These are phyloP conservation scores for Paramecium caudatum DNA, from an alignment of 73 alveolate species.

Conservation along the genomic window DNA sequence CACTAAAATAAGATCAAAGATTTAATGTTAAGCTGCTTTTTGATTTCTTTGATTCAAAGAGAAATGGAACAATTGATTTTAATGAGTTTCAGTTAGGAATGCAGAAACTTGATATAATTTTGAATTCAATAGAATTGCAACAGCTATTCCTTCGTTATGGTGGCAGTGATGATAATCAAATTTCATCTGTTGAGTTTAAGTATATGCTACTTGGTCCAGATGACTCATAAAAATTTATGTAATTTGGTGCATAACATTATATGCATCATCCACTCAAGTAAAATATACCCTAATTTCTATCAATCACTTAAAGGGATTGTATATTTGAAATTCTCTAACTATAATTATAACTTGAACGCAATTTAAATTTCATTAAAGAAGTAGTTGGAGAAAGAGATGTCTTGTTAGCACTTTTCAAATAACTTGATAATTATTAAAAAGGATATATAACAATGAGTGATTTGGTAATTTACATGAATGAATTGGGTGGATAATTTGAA, in stretches of 20 bases:
- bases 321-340: slow-evolving; percentile 29
- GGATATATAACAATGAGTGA: slow-evolving; percentile 39
- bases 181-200: slow-evolving; percentile 33
- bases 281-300: slow-evolving; percentile 16
- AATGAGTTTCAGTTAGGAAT: slow-evolving; percentile 65
- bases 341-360: slow-evolving; percentile 44
- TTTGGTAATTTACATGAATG: slow-evolving; percentile 18
- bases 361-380: slow-evolving; percentile 33
- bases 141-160: slow-evolving; percentile 53
- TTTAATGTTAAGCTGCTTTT: slow-evolving; percentile 39
- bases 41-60: slow-evolving; percentile 62
- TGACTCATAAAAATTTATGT: slow-evolving; percentile 23
- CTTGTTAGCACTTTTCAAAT: slow-evolving; percentile 36
- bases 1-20: slow-evolving; percentile 43
- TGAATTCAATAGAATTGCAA: neutral
- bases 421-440: slow-evolving; percentile 14
- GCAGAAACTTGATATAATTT: slow-evolving; percentile 33
- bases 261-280: slow-evolving; percentile 61
- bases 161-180: slow-evolving; percentile 30
- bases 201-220: slow-evolving; percentile 49
- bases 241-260: slow-evolving; percentile 56
- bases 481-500: slow-evolving; percentile 54
- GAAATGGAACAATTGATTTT: neutral
- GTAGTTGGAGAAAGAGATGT: slow-evolving; percentile 43
- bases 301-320: slow-evolving; percentile 45